Conservation (phyloP, 2,329 filamentous ascomycete species). For the Lasiodiplodia gonubiensis region DNA sequence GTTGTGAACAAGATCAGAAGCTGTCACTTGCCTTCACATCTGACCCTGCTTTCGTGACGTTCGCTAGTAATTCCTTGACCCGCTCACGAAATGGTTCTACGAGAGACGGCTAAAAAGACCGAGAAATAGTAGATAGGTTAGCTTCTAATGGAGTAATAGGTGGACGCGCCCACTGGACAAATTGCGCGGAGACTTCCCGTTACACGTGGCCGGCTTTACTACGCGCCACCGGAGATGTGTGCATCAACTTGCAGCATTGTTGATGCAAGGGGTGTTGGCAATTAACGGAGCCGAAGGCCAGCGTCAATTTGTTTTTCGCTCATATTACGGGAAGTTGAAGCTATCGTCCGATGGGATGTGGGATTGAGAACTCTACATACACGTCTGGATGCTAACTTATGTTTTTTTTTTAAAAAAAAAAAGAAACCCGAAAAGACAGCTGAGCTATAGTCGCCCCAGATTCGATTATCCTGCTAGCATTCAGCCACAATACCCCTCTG, state of each 20-base stretch:
- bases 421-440: too few relatives aligned
- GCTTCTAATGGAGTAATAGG: constrained; percentile 24
- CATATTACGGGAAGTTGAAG: too few relatives aligned
- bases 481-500: too few relatives aligned
- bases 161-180: constrained; percentile 18
- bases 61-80: constrained; percentile 21
- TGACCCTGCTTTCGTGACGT: constrained; percentile 8
- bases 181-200: constrained; percentile 4
- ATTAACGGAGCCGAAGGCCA: not conserved
- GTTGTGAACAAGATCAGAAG: constrained; percentile 9
- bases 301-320: too few relatives aligned
- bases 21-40: not conserved
- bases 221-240: not conserved
- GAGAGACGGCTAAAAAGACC: constrained; percentile 22
- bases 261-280: not conserved
- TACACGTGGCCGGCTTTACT: not conserved
- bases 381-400: too few relatives aligned
- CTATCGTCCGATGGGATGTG: too few relatives aligned
- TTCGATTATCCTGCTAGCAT: too few relatives aligned
- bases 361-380: too few relatives aligned
- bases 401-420: too few relatives aligned
- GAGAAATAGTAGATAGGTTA: constrained; percentile 7
- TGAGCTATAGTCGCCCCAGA: too few relatives aligned
- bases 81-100: constrained; percentile 16
- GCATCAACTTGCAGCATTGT: not conserved